Evolutionary conservation across 2,329 filamentous ascomycete species (phyloP), one percentile per base, ranked within the genome.

Genomic region (Neocatenulostroma microsporum): DNA sequence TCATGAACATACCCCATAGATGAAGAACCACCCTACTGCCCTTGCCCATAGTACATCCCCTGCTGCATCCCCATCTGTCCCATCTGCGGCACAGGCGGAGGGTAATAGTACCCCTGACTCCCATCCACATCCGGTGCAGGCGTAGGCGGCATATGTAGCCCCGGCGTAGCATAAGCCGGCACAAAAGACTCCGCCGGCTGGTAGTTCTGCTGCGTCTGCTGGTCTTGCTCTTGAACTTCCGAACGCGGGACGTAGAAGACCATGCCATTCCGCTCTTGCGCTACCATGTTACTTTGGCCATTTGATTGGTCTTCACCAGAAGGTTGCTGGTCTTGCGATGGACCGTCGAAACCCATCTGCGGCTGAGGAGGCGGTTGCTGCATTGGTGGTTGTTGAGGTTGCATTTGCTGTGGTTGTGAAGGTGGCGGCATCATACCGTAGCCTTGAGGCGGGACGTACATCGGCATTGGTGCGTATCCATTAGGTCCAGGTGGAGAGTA

Each of bases 221-320:
- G 46, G 7, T n/a, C 18, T 17, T 30, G 26, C 11, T 21, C 17
- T 11, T 8, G 26, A 18, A 30, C 21, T 9, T 58, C 54, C 0
- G 53, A 49, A 11, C 53, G 53, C 4, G 55, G 53, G 26, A 55
- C 88, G 58, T 94, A 98, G 61, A 94, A 96, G 1, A 94, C 87
- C 74, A 93, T 96, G 44, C 91, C 91, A 50, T 94, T 94, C 46
- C 81, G 80, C 64, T 96, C 89, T 60, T 95, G 88, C 0, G 86
- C 85, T 14, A 82, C 73, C 39, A 75, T 74, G 13, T 39, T 36
- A n/a, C n/a, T n/a, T n/a, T n/a, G n/a, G n/a, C n/a, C n/a, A n/a
- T n/a, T n/a, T n/a, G n/a, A n/a, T n/a, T n/a, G n/a, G n/a, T n/a
- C n/a, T n/a, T n/a, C n/a, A n/a, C n/a, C n/a, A n/a, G n/a, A n/a